Conservation (phyloP, 129 eudicot species). For the Artemisia argyi region DNA sequence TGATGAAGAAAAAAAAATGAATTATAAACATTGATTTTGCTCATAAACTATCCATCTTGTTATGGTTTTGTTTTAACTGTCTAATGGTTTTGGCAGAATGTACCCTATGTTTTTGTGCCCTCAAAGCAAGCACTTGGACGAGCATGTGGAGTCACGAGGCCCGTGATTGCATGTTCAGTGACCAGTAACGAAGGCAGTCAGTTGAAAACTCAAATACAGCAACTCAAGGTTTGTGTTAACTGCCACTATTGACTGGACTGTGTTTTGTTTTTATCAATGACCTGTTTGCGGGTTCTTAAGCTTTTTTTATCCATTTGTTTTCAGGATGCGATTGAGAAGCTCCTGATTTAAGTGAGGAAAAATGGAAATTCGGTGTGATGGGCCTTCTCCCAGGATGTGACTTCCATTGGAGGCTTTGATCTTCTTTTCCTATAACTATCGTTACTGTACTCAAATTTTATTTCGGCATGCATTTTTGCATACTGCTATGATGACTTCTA, state of each 20-base stretch:
- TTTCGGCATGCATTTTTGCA: slow-evolving; percentile 15
- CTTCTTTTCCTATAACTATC: slow-evolving; percentile 28
- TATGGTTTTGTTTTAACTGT: neutral
- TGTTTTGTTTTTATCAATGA: neutral
- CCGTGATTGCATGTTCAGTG: slow-evolving; percentile 87
- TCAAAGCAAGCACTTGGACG: slow-evolving; percentile 92
- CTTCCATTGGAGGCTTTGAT: slow-evolving; percentile 70
- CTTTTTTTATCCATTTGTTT: neutral
- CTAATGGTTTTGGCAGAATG: slow-evolving; percentile 48
- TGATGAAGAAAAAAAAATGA: neutral
- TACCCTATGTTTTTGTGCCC: slow-evolving; percentile 87
- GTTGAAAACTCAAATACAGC: slow-evolving; percentile 79
- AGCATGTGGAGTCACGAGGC: slow-evolving; percentile 85
- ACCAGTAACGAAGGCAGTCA: slow-evolving; percentile 90
- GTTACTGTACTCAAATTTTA: neutral
- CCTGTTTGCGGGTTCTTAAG: neutral
- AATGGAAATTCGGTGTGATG: slow-evolving; percentile 61
- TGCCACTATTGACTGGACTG: neutral
- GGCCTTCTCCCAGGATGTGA: slow-evolving; percentile 49
- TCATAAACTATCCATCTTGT: neutral
- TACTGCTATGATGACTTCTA: neutral
- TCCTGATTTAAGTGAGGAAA: slow-evolving; percentile 48
- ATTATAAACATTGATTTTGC: neutral
- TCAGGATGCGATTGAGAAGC: slow-evolving; percentile 97
- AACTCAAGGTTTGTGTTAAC: slow-evolving; percentile 53